Conservation (phyloP, 192 early-diverging fungal genomes). For the Diversispora epigaea region DNA sequence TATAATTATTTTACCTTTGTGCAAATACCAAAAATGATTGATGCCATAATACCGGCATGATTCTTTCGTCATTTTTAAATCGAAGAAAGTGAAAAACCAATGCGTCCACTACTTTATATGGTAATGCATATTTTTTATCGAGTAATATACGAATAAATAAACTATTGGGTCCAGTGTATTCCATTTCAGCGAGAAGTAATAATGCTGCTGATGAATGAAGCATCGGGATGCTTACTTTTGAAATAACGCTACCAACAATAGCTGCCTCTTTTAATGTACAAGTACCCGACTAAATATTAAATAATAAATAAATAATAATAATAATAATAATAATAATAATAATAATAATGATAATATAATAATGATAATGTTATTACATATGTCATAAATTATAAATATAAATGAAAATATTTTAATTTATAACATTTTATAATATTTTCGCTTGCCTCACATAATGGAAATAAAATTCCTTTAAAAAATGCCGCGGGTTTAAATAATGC, state of each 20-base stretch:
- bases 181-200: constrained; percentile 94
- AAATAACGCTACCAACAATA: constrained; percentile 87
- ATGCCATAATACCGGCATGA: constrained; percentile 97
- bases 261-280: constrained; percentile 97
- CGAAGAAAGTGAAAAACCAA: constrained; percentile 94
- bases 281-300: constrained; percentile 50
- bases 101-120: constrained; percentile 94
- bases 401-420: too few relatives aligned
- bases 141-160: constrained; percentile 94
- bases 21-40: constrained; percentile 94
- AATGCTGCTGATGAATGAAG: constrained; percentile 94
- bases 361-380: too few relatives aligned
- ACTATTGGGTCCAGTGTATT: constrained; percentile 91
- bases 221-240: constrained; percentile 92
- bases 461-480: constrained; percentile 96
- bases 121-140: constrained; percentile 98
- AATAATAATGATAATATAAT: too few relatives aligned
- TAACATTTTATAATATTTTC: background rate
- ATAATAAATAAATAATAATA: background rate
- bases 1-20: constrained; percentile 58
- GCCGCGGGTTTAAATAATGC: constrained; percentile 93
- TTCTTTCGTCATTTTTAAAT: constrained; percentile 79
- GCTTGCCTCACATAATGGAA: constrained; percentile 84
- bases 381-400: too few relatives aligned
- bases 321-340: background rate